Base-by-base conservation (phyloP, 306 rosid genomes). In the Arachis stenosperma region DNA sequence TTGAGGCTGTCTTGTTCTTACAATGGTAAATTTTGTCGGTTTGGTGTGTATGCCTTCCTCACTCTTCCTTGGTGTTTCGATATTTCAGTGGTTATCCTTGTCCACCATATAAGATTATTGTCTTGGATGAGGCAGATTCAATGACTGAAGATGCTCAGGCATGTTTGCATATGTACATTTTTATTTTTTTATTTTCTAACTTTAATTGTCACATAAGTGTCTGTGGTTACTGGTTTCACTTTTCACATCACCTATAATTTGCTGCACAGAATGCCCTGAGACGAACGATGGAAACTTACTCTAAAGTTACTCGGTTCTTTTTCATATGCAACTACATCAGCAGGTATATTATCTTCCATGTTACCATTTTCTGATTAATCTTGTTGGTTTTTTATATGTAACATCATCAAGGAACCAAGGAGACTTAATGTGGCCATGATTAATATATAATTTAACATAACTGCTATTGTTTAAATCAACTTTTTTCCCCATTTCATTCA, bases 71-170 rank as follows among this genome's bases (percentile, higher is more conserved):
- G 17, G 48, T 10, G 54, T 65, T 74, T 9, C 42, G 56, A 58
- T 65, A 11, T 78, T 75, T 74, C 78, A 91, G 97, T 81, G 89
- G 85, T 50, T 85, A 91, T 72, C 99, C 93, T 33, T 94, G 96
- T 53, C 97, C 96, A 11, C 97, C 96, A 5, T 94, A 71, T 78
- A 94, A 94, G 88, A 91, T 94, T 61, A 91, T 94, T 67, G 92
- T 94, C 65, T 88, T 94, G 2, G 99, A 94, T 36, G 99, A 94
- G 84, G 99, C 99, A 0, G 99, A 94, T 80, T 94, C 99, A 59
- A 94, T 94, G 97, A 91, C 97, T 0, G 97, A 94, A 88, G 97
- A 94, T 85, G 97, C 99, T 87, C 97, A 89, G 95, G 97, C 73
- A 86, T 61, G 82, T 61, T 65, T 81, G 0, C 61, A 0, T 33